phyloP scores from a whole-genome alignment of 1,284 basidiomycete genomes.

The Tilletia indica region DNA sequence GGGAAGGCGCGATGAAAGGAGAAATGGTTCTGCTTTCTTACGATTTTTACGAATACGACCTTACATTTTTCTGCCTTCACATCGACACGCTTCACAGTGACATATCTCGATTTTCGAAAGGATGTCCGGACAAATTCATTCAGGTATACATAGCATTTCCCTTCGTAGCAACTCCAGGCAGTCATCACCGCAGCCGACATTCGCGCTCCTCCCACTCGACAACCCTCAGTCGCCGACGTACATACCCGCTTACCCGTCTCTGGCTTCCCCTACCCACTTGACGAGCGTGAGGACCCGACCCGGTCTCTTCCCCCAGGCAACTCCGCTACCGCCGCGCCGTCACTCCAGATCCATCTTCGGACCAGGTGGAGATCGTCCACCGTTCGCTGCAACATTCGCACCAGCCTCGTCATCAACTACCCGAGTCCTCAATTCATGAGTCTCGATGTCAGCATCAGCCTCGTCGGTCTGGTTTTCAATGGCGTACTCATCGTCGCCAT shows the following conservation, averaged over 20 bases:
- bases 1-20: neutral
- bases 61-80: neutral
- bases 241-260: slow-evolving; percentile 33
- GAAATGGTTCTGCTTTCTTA: neutral
- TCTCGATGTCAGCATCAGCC: slow-evolving; percentile 83
- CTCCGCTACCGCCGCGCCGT: slow-evolving; percentile 4
- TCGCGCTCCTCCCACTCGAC: slow-evolving; percentile 73
- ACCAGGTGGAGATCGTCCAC: slow-evolving; percentile 44
- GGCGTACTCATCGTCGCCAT: slow-evolving; percentile 88
- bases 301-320: slow-evolving; percentile 2
- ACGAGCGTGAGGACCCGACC: slow-evolving; percentile 22
- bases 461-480: slow-evolving; percentile 81
- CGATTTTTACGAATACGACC: neutral
- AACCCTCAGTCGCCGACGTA: slow-evolving; percentile 58
- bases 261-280: slow-evolving; percentile 24
- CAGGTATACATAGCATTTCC: too few relatives aligned
- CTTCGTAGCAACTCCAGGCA: neutral
- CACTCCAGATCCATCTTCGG: slow-evolving; percentile 13
- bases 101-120: too few relatives aligned
- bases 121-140: too few relatives aligned
- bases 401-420: slow-evolving; percentile 91
- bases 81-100: neutral
- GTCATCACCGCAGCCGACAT: slow-evolving; percentile 56
- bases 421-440: slow-evolving; percentile 92
- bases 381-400: slow-evolving; percentile 69